Base-by-base conservation (phyloP, 148 eudicot genomes). In the Cornus controversa region DNA sequence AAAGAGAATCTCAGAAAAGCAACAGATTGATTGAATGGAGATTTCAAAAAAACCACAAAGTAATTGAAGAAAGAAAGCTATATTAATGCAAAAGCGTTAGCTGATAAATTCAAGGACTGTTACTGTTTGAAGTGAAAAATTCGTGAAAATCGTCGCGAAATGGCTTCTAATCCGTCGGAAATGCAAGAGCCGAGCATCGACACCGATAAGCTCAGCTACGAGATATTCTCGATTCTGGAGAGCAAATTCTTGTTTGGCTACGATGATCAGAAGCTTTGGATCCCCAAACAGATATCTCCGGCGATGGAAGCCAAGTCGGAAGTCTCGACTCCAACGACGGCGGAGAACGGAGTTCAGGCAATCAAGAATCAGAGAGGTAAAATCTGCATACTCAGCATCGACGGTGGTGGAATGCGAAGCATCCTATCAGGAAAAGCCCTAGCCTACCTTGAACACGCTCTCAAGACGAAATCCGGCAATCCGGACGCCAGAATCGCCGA, bases 141-240 rank as follows among this genome's bases (percentile, higher is more conserved):
- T 60, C 6, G 24, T 60, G 22, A 6, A 3, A 60, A 60, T 5
- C 8, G 25, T 5, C 20, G 24, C 5, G 37, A 75, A 6, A 73
- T 79, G 81, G 72, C 34, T 64, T 47, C 47, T 23, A 57, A 54
- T 72, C 72, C 74, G 34, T 77, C 82, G 69, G 89, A 82, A 81
- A 85, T 83, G 87, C 87, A 88, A 47, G 95, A 94, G 71, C 97
- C 94, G n/a, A 94, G 95, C 68, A 84, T 91, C 64, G 98, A 92
- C 5, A 89, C 97, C 4, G 95, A 94, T 63, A 94, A 94, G 86
- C 88, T 94, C 14, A 94, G 98, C 84, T 94, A 94, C 82, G 98
- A 94, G 79, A 94, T 94, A 69, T 94, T 94, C 72, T 92, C 97
- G 0, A 92, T 92, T 34, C 83, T 94, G 1, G 98, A 94, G 70